Base-by-base conservation (phyloP, 352 stramenopile genomes). In the Phytopythium vexans region DNA sequence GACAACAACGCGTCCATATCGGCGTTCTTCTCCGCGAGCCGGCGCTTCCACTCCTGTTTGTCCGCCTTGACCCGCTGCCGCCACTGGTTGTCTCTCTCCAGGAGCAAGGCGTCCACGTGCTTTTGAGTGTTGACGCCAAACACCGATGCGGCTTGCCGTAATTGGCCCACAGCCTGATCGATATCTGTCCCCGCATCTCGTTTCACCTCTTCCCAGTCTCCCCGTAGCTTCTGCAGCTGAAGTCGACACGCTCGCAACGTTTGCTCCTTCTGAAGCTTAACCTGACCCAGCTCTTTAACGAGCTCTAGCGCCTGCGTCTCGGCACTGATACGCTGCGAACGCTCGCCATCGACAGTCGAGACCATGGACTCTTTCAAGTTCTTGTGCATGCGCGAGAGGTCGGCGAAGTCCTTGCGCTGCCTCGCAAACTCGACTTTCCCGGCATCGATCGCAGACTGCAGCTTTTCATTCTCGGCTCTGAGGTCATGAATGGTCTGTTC, bases 321-420 rank as follows among this genome's bases (percentile, higher is more conserved):
- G 11, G 50, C 59, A 12, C 35, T 37, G 33, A 65, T 39, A 12
- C 60, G 45, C 33, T 59, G 70, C 10, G 48, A 16, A 34, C 64
- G 59, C 36, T 88, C 77, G 11, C 74, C 54, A 50, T 62, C 57
- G 15, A 83, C 21, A 4, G 55, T 61, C 38, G 61, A 48, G 3
- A 78, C 72, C 62, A 88, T 82, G 0, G 76, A 64, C 8, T 84
- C 74, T 1, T 57, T 63, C 12, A 87, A 43, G 36, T 82, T 88
- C 64, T 83, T 87, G 66, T 90, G 69, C 60, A 88, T 84, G 11
- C 80, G 68, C 8, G 75, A 64, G 16, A 90, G 44, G 54, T 88
- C 76, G 14, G 65, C 79, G 47, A 87, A 82, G 21, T 84, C 75
- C 39, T 87, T 86, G 8, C 60, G 61, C 33, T 88, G 80, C 44